phyloP scores from a whole-genome alignment of 345 rosid genomes.

The Melaleuca quinquenervia region DNA sequence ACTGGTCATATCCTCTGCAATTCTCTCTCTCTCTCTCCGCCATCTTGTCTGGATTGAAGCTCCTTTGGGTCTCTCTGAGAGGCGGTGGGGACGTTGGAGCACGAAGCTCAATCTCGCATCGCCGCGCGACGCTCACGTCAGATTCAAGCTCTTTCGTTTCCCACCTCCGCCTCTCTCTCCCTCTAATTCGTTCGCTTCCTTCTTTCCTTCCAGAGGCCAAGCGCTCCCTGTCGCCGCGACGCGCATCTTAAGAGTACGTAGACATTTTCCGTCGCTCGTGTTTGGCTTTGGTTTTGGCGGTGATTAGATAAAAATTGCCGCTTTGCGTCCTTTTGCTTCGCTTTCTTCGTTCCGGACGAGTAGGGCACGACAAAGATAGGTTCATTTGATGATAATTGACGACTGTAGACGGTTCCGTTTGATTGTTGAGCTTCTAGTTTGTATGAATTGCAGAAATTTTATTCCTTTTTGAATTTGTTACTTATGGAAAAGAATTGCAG shows the following conservation, averaged over 20 bases:
- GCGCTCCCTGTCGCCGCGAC: neutral
- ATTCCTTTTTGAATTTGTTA: neutral
- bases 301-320: neutral
- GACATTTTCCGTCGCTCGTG: neutral
- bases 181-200: neutral
- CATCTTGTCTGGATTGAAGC: neutral
- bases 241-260: neutral
- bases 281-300: neutral
- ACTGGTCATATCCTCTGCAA: neutral
- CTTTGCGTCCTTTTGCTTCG: neutral
- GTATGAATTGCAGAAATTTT: neutral
- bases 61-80: neutral
- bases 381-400: neutral
- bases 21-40: neutral
- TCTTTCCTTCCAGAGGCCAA: neutral
- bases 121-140: neutral
- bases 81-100: neutral
- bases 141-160: neutral
- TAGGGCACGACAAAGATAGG: neutral
- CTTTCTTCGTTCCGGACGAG: neutral
- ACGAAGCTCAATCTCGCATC: neutral
- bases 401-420: neutral
- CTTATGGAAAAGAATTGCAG: neutral
- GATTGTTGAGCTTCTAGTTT: neutral
- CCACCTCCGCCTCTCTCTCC: neutral